Base-by-base conservation (phyloP, 2,329 filamentous ascomycete species). In the Didymellaceae sp. region DNA sequence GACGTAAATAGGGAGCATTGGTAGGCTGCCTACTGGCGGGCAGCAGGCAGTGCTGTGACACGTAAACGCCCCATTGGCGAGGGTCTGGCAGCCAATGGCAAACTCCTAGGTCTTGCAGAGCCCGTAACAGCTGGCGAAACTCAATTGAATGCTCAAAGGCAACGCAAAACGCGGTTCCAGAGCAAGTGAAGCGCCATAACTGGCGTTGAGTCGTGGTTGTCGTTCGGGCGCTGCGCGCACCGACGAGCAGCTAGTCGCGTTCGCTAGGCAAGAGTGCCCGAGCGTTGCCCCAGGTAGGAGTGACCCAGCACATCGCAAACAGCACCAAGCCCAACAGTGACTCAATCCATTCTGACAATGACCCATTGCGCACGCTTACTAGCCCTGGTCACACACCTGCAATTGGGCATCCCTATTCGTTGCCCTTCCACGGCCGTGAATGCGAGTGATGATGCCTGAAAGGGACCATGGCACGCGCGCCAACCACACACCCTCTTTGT, bases 361-460 rank as follows among this genome's bases (percentile, higher is more conserved):
- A 55, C 44, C 52, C 54, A 57, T 56, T 48, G 56, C 56, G 58
- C 45, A 33, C 30, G 43, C 51, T 54, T 55, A 43, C 56, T 59
- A 58, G 47, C 55, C 47, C 52, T 55, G 35, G 47, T 52, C 48
- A 28, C 46, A 35, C 46, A 34, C 39, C 47, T 51, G 55, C 58
- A 57, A 66, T 67, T 69, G 67, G 65, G 57, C 59, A 57, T 50
- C 47, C 42, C 39, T 14, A 53, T 68, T 71, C 65, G 59, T 52
- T 51, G 42, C 57, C 59, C 55, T 71, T 70, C 67, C 53, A 66
- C 55, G 46, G 46, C 55, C 50, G 50, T 58, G 45, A 58, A 55
- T 53, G 48, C 52, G 39, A 54, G 31, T 56, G 51, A 53, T 53
- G 50, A 47, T 61, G 59, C 60, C 59, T 62, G 56, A 61, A 57